Base-by-base conservation (phyloP, 1,139 yeast genomes). In the Casaregolazyma lundiana region DNA sequence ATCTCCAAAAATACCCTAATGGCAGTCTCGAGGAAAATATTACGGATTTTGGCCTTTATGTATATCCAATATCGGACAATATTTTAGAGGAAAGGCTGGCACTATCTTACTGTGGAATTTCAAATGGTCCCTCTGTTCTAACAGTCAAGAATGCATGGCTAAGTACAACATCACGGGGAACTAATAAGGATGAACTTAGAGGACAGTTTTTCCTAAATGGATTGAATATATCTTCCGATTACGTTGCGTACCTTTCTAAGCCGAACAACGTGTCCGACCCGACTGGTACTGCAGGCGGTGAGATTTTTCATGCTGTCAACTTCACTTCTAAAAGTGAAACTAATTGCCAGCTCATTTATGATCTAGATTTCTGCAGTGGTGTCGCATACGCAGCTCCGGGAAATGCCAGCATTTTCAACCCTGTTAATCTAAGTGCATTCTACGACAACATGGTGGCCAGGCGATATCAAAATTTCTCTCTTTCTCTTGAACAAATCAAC, bases 351-450 rank as follows among this genome's bases (percentile, higher is more conserved):
- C 68, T 90, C 45, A 76, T 89, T 19, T 87, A 77, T 63, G 84
- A 80, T 50, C 68, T 92, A 47, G 81, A 77, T 1, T 88, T 90
- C 60, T 92, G 98, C 64, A 66, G 73, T 30, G 78, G 79, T 44
- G 94, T 90, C 30, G 95, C 96, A 0, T 92, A 89, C 65, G 76
- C 95, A 1, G 96, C 87, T 0, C 98, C 97, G 0, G 78, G 83
- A 2, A 69, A 69, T 45, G 64, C 66, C 5, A 54, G 66, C 5
- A 48, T 59, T 19, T 68, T 57, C 54, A 57, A 64, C 8, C 55
- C 62, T 21, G 47, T 49, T 4, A 65, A 64, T 21, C 61, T 80
- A 26, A 70, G 71, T 0, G 36, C 53, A 0, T 57, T 75, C 18
- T 92, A 88, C 61, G 97, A 92, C 59, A 57, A 69, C 37, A 69